Base-by-base conservation (phyloP, 805 yeast species). In the Tetrapisispora namnaoensis region DNA sequence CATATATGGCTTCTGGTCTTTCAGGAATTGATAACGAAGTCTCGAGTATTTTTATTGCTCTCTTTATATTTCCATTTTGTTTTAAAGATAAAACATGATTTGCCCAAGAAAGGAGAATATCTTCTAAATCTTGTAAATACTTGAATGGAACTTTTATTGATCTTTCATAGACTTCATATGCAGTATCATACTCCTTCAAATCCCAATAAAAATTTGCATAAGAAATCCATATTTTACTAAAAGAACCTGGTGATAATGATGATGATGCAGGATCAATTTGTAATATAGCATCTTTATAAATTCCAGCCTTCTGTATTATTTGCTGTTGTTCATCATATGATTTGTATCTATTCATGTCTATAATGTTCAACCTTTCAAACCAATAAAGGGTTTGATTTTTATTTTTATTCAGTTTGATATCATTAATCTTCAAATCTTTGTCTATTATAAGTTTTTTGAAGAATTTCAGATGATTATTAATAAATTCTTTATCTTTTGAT, bases 21-120 rank as follows among this genome's bases (percentile, higher is more conserved):
- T 65, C 62, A 0, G 78, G 74, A 2, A 72, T 67, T 13, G 54
- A 53, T 4, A 77, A 64, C 1, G 79, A 79, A 11, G 56, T 61
- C 39, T 68, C 66, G 51, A 77, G 55, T 14, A 78, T 67, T 37
- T 59, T 63, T 27, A 69, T 57, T 3, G 77, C 78, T 18, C 62
- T 64, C 1, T 72, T 76, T 20, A 78, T 62, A 46, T 79, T 72
- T 21, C 71, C 77, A 17, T 68, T 65, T 18, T 18, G 18, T 22
- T 74, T 67, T 30, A 83, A 56, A 49, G 80, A 81, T 30, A 85
- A 57, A 51, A 82, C 83, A 65, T 78, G 67, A 49, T 84, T 84
- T 6, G 83, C 72, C 96, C 96, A 90, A 17, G 73, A 75, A n/a
- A 78, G 68, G 76, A 88, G 86, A 7, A 90, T 63, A 2, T 74